Conservation (phyloP, 352 stramenopile species). For the Discostella stelligera region DNA sequence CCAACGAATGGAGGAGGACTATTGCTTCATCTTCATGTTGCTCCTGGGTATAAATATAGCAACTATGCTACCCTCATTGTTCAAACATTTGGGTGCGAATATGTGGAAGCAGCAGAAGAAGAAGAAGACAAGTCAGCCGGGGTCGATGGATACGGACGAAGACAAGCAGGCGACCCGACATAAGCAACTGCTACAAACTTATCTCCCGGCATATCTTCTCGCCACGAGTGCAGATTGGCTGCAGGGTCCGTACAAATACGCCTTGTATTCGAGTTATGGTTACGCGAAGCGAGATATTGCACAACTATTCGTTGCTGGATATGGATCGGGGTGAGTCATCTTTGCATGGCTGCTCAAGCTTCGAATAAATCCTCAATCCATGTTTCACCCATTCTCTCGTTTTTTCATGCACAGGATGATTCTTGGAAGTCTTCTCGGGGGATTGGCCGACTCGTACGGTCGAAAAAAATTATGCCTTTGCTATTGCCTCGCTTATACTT, state of each 20-base stretch:
- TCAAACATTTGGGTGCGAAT: too few relatives aligned
- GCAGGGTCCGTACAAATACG: slow-evolving; percentile 10
- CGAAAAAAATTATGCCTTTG: background rate
- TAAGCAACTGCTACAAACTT: background rate
- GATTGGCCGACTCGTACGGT: background rate
- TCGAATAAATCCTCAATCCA: too few relatives aligned
- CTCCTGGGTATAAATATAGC: background rate
- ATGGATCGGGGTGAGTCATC: background rate
- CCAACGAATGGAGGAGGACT: background rate
- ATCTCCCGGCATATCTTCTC: slow-evolving; percentile 7
- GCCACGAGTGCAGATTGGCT: background rate
- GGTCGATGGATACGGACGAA: too few relatives aligned
- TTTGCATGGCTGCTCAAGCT: too few relatives aligned
- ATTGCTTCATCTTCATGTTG: background rate
- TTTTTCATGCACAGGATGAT: background rate
- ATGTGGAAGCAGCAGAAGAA: too few relatives aligned
- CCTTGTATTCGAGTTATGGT: slow-evolving; percentile 4
- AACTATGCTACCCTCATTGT: background rate
- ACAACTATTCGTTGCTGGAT: slow-evolving; percentile 1
- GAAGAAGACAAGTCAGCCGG: too few relatives aligned
- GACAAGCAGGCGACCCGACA: background rate
- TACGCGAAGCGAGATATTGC: background rate
- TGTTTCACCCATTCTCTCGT: too few relatives aligned
- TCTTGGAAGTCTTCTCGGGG: background rate
- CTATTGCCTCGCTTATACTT: background rate